A percentile compares a stretch with the other conserved stretches of the same genome.
Evolutionary conservation across 140 eudicot genomes (phyloP).

Genomic region (Stevia rebaudiana): DNA sequence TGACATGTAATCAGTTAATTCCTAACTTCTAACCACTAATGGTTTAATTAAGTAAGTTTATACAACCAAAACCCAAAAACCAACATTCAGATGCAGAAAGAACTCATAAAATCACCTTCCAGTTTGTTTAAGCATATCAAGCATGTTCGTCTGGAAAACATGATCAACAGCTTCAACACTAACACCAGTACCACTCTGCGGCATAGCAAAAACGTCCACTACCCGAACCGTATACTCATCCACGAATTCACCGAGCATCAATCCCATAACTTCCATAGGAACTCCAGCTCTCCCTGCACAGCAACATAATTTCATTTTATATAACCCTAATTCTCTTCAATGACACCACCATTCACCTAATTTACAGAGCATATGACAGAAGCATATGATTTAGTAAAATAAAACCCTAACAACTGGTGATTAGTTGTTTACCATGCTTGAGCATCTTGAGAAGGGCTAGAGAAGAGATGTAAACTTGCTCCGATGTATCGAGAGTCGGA

Average conservation of each 20-base stretch:
- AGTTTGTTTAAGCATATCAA: too few relatives aligned
- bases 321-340: slow-evolving; percentile 20
- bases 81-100: too few relatives aligned
- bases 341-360: too few relatives aligned
- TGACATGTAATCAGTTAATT: too few relatives aligned
- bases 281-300: slow-evolving; percentile 83
- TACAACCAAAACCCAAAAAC: too few relatives aligned
- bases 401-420: too few relatives aligned
- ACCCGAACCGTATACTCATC: slow-evolving; percentile 91
- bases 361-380: too few relatives aligned
- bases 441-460: slow-evolving; percentile 94
- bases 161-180: slow-evolving; percentile 97
- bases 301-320: not conserved
- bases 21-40: too few relatives aligned
- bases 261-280: slow-evolving; percentile 95
- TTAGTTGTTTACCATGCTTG: slow-evolving; percentile 88
- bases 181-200: slow-evolving; percentile 97
- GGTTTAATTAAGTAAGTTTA: too few relatives aligned
- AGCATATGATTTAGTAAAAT: too few relatives aligned
- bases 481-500: slow-evolving; percentile 87
- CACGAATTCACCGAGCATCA: slow-evolving; percentile 90
- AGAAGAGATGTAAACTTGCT: slow-evolving; percentile 97
- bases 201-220: slow-evolving; percentile 93
- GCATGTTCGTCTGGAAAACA: slow-evolving; percentile 93
- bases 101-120: too few relatives aligned